A percentile compares a stretch with the other conserved stretches of the same genome.
Conservation (phyloP, 73 alveolate species). For the Uronychia setigera region DNA sequence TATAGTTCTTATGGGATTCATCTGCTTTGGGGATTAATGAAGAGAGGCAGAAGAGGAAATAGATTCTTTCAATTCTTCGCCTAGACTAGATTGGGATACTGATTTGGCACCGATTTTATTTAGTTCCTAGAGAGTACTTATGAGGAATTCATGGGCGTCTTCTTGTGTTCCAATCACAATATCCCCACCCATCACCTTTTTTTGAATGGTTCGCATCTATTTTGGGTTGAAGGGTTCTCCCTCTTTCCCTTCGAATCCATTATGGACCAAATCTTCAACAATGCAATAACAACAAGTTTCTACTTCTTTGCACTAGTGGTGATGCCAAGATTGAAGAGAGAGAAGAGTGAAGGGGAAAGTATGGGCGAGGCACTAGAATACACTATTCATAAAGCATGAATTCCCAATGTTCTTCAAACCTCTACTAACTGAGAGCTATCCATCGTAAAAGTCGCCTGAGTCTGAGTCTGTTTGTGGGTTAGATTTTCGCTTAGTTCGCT, state of each 20-base stretch:
- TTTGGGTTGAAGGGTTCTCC: neutral
- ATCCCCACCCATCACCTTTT: neutral
- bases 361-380: constrained; percentile 72
- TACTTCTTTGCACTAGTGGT: neutral
- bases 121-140: neutral
- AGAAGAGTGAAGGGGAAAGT: constrained; percentile 43
- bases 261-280: neutral
- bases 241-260: neutral
- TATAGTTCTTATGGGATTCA: neutral
- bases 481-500: constrained; percentile 1
- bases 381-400: constrained; percentile 82
- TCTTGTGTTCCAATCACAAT: constrained; percentile 9
- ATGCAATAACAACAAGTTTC: neutral
- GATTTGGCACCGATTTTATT: neutral
- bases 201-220: neutral
- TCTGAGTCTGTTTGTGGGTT: neutral
- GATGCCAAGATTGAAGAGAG: neutral
- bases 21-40: neutral
- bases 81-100: neutral
- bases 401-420: constrained; percentile 85
- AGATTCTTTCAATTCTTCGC: too few relatives aligned
- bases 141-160: constrained; percentile 47
- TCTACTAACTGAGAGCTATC: neutral
- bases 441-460: neutral
- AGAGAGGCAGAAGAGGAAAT: too few relatives aligned